Conservation (phyloP, 1,284 basidiomycete species). For the Cutaneotrichosporon arboriforme region DNA sequence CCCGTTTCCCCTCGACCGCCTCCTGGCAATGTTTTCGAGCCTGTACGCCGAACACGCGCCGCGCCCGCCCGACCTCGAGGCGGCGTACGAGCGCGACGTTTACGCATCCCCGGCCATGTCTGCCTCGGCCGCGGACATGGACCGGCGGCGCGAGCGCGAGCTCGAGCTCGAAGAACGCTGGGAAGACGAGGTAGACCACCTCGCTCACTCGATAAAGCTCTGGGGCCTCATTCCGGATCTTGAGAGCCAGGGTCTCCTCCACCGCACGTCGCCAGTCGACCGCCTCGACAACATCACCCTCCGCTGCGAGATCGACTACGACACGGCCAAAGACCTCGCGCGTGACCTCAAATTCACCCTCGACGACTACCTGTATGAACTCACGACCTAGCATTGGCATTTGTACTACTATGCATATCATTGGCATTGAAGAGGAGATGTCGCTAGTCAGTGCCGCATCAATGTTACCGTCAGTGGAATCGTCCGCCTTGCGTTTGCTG, state of each 20-base stretch:
- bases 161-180: conserved; percentile 52
- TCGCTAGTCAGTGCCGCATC: no score
- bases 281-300: conserved; percentile 62
- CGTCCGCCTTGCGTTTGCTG: background rate
- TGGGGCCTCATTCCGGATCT: conserved; percentile 64
- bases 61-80: conserved; percentile 43
- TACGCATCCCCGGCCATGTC: conserved; percentile 8
- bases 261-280: conserved; percentile 57
- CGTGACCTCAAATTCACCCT: conserved; percentile 61
- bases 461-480: no score
- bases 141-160: conserved; percentile 65
- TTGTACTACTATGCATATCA: background rate
- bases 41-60: conserved; percentile 72
- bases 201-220: conserved; percentile 37
- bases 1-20: conserved; percentile 72
- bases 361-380: conserved; percentile 69
- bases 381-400: conserved; percentile 14
- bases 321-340: conserved; percentile 58
- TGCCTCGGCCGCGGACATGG: conserved; percentile 13
- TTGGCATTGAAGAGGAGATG: no score
- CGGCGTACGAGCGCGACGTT: conserved; percentile 30
- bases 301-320: conserved; percentile 68
- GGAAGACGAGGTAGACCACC: conserved; percentile 41
- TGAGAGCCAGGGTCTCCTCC: conserved; percentile 61
- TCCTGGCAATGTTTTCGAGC: conserved; percentile 75